Base-by-base conservation (phyloP, 169 alveolate species). In the Eimeria sp. region DNA sequence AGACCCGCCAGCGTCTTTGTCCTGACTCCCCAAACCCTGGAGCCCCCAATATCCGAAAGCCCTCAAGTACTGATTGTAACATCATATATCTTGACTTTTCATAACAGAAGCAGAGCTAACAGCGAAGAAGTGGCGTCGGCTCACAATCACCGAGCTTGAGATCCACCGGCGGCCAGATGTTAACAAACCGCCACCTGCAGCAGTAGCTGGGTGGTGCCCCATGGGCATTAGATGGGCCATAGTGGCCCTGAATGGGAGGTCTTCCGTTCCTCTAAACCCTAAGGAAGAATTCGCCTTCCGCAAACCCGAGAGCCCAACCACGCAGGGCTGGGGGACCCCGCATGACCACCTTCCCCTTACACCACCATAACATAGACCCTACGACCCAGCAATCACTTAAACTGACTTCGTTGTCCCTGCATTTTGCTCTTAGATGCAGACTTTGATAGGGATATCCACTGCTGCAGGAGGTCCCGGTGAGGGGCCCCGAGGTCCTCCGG, bases 141-240 rank as follows among this genome's bases (percentile, higher is more conserved):
- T n/a, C 49, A 78, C 88, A 78, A 47, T 47, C 25, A 78, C 88
- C 16, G 3, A 22, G 63, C 88, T 78, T 27, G 88, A 78, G 88
- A 78, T 45, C 43, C 58, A 78, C 3, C 88, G 88, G 11, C 5
- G 22, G 88, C 88, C 88, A 7, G 4, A 43, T 20, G 65, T 25
- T 65, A 10, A 0, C 34, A 47, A 9, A n/a, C 58, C 34, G 25
- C 61, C 34, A 2, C 40, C 61, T 6, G 58, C 88, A 78, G 67
- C 88, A 78, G 45, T 65, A 13, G 58, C 63, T 3, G 47, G 63
- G 63, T 65, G 67, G 67, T 45, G 40, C 58, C 88, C 63, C 88
- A 78, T 78, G n/a, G 58, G 67, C 67, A 40, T 9, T 5, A 45
- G 5, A 11, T 18, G 88, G 45, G 88, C 88, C 63, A 47, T 25